These are phyloP conservation scores for Anastatica hierochuntica DNA, from an alignment of 345 rosid species.

Conservation along the genomic window DNA sequence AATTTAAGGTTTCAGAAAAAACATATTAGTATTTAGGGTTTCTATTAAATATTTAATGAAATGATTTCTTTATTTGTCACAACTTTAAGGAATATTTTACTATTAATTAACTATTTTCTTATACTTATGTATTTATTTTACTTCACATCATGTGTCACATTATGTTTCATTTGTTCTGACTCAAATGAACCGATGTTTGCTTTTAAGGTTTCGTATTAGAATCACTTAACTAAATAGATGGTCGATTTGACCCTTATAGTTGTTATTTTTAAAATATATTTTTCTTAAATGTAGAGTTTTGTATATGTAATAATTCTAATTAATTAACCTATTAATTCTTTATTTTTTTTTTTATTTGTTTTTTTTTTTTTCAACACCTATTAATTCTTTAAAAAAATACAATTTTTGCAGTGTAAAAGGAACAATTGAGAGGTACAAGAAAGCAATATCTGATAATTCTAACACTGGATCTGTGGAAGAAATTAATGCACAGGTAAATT, in stretches of 20 bases:
- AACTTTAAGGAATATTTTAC: constrained; percentile 23
- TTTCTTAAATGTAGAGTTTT: too few species aligned
- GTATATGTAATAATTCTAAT: too few species aligned
- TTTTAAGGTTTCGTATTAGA: constrained; percentile 49
- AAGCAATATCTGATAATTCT: constrained; percentile 55
- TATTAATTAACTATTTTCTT: constrained; percentile 3
- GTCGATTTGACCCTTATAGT: constrained; percentile 40
- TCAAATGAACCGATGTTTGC: constrained; percentile 26
- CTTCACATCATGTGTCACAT: constrained; percentile 27
- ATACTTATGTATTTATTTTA: background rate
- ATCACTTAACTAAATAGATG: constrained; percentile 34
- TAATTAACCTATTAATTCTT: too few species aligned
- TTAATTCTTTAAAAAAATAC: too few species aligned
- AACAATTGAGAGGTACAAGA: constrained; percentile 94
- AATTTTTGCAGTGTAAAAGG: constrained; percentile 61
- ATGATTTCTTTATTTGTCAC: constrained; percentile 10
- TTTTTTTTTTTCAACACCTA: too few species aligned
- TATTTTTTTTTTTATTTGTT: too few species aligned
- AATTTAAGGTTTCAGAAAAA: constrained; percentile 63
- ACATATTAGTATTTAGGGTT: background rate
- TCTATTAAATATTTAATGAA: too few species aligned
- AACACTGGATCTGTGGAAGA: constrained; percentile 66
- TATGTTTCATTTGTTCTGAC: constrained; percentile 24
- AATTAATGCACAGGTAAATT: constrained; percentile 78
- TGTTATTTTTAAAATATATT: too few species aligned